Conservation (phyloP, 2,329 filamentous ascomycete species). For the Dactylellina drechsleri region DNA sequence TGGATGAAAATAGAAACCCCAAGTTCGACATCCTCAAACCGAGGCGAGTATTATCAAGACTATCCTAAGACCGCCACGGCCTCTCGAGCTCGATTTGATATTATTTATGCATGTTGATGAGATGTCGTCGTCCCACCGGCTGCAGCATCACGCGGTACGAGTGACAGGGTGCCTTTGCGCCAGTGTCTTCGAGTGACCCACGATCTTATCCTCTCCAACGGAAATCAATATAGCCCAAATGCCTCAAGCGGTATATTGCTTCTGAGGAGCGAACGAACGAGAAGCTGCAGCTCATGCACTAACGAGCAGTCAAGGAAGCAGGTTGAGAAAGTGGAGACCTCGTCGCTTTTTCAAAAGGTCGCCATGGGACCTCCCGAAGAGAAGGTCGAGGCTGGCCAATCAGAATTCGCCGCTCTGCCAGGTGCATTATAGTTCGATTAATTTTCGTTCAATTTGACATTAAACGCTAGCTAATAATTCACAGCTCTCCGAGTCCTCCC, state of each 20-base stretch:
- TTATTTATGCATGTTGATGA: not conserved
- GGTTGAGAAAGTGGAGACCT: conserved; percentile 44
- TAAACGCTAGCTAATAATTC: conserved; percentile 13
- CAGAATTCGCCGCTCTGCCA: conserved; percentile 44
- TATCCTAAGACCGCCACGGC: not conserved
- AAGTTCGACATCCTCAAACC: not conserved
- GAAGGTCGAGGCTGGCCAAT: conserved; percentile 40
- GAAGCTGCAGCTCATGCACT: conserved; percentile 2
- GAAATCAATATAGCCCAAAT: conserved; percentile 14
- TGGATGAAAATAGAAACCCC: conserved; percentile 12
- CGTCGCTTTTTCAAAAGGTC: conserved; percentile 10
- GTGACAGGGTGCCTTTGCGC: conserved; percentile 29
- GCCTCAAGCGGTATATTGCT: conserved; percentile 18
- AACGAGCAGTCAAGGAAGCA: conserved; percentile 10
- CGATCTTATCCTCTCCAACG: conserved; percentile 49
- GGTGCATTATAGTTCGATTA: conserved; percentile 48
- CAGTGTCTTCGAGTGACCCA: conserved; percentile 11
- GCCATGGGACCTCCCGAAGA: conserved; percentile 43
- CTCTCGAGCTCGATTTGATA: not conserved
- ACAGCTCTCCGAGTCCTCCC: conserved; percentile 16
- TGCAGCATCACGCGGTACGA: conserved; percentile 23
- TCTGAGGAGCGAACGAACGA: no score
- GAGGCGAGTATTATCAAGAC: conserved; percentile 1
- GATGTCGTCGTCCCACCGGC: not conserved
- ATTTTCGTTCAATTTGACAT: conserved; percentile 42